phyloP scores from a whole-genome alignment of 139 green algal genomes.

The Micromonas pusilla region DNA sequence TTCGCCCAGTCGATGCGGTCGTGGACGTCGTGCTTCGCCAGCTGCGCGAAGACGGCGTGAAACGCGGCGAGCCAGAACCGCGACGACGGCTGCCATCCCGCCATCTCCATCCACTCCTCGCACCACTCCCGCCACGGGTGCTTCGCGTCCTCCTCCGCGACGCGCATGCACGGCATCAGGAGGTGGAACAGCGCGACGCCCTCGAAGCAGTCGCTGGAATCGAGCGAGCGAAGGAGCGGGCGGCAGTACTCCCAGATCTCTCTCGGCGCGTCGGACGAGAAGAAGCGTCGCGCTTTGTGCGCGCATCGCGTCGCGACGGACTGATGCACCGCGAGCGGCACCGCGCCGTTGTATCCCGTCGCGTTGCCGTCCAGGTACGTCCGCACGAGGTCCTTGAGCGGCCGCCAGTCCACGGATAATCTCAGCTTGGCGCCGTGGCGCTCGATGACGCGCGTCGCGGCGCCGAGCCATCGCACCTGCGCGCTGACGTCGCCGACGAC shows the following conservation, averaged over 20 bases:
- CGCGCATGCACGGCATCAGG: conserved; percentile 54
- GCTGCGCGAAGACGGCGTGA: conserved; percentile 50
- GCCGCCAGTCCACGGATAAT: conserved; percentile 54
- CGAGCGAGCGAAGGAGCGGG: conserved; percentile 25
- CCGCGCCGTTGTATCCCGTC: conserved; percentile 31
- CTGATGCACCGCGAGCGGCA: conserved; percentile 38
- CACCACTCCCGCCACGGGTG: neutral
- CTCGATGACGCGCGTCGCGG: conserved; percentile 45
- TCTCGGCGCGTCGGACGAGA: conserved; percentile 21
- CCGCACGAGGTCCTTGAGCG: conserved; percentile 44
- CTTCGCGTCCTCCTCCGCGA: conserved; percentile 13
- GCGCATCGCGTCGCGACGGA: conserved; percentile 38
- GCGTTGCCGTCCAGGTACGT: conserved; percentile 1
- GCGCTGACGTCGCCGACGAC: neutral
- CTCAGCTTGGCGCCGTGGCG: conserved; percentile 40
- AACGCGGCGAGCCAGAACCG: conserved; percentile 46
- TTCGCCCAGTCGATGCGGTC: conserved; percentile 35
- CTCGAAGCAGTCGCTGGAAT: conserved; percentile 33
- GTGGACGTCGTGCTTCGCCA: conserved; percentile 66
- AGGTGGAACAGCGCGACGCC: conserved; percentile 56
- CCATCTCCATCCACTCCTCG: neutral
- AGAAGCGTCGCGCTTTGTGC: conserved; percentile 42
- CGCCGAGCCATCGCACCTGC: conserved; percentile 37
- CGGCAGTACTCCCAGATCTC: conserved; percentile 39
- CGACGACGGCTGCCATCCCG: conserved; percentile 12